Evolutionary conservation across 2,329 filamentous ascomycete species (phyloP).

Genomic region (Hymenoscyphus occultus): DNA sequence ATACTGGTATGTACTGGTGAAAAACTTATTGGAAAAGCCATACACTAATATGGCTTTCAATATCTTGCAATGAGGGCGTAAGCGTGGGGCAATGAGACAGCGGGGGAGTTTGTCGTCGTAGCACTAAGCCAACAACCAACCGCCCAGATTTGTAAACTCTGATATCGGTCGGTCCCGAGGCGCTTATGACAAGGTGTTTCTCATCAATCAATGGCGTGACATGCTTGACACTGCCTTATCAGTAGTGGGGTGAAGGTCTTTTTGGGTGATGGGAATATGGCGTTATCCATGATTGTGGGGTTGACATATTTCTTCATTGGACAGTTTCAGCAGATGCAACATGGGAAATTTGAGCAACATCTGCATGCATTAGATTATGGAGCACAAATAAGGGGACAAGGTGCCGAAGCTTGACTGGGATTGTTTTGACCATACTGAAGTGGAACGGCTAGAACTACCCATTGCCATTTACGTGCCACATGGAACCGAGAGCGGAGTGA

Average conservation of each 20-base stretch:
- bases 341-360: neutral
- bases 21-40: neutral
- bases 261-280: neutral
- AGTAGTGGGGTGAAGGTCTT: neutral
- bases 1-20: neutral
- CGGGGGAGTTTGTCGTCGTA: neutral
- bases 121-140: neutral
- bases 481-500: neutral
- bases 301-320: neutral
- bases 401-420: neutral
- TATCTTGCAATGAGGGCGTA: neutral
- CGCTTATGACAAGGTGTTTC: neutral
- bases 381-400: neutral
- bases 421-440: neutral
- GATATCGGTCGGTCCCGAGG: slow-evolving; percentile 5
- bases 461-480: neutral
- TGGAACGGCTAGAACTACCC: neutral
- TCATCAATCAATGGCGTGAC: slow-evolving; percentile 1
- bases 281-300: neutral
- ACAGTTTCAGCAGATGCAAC: neutral
- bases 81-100: slow-evolving; percentile 1
- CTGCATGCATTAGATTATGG: neutral
- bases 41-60: neutral
- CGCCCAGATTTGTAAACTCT: neutral
- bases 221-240: neutral